Evolutionary conservation across 495 filamentous ascomycete species (phyloP).

Genomic region (Aspergillus avenaceus): DNA sequence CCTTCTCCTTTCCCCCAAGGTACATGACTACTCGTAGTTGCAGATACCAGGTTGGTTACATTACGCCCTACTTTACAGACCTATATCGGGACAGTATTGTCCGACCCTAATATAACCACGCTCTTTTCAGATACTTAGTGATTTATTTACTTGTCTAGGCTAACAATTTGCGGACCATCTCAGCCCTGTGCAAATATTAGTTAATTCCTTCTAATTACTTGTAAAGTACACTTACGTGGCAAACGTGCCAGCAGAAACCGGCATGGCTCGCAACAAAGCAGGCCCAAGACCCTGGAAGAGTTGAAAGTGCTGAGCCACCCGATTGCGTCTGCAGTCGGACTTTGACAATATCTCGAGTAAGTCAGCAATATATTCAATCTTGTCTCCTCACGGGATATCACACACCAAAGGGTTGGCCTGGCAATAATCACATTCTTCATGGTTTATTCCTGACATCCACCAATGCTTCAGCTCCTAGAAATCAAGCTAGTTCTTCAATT

Average conservation of each 20-base stretch:
- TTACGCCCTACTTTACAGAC: too few species aligned
- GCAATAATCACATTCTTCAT: too few species aligned
- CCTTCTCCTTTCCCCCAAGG: too few species aligned
- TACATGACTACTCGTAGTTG: too few species aligned
- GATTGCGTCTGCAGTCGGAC: conserved; percentile 75
- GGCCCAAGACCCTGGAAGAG: conserved; percentile 85
- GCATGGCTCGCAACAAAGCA: conserved; percentile 81
- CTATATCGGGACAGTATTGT: too few species aligned
- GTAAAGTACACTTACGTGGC: conserved; percentile 7
- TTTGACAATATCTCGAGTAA: conserved; percentile 64
- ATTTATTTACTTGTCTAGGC: too few species aligned
- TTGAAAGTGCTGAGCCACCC: conserved; percentile 63
- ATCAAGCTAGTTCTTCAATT: too few species aligned
- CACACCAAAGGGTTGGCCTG: conserved; percentile 73
- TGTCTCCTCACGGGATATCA: neutral
- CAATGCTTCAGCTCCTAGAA: too few species aligned
- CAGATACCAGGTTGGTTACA: too few species aligned
- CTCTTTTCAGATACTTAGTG: too few species aligned
- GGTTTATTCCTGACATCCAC: too few species aligned
- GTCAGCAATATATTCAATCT: neutral
- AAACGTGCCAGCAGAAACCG: conserved; percentile 35
- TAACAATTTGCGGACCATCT: neutral
- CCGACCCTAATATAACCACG: too few species aligned
- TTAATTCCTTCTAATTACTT: neutral
- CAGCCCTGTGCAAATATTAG: neutral